Conservation (phyloP, 108 stramenopile genomes). For the Cyclotella choctawhatcheeana region DNA sequence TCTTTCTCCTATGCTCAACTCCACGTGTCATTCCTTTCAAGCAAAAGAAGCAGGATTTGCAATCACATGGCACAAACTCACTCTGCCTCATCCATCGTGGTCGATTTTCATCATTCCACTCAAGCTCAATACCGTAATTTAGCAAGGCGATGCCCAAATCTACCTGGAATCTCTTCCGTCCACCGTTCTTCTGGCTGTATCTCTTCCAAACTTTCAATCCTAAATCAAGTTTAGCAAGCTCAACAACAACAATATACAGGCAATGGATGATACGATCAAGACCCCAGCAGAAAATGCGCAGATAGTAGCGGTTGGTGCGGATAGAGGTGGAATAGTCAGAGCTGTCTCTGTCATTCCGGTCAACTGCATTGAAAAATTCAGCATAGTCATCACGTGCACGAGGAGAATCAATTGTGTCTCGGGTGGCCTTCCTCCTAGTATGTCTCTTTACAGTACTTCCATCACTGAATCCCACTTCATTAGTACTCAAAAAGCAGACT, state of each 20-base stretch:
- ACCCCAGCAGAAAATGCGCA: conserved; percentile 47
- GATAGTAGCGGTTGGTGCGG: conserved; percentile 58
- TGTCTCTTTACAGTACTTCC: conserved; percentile 5
- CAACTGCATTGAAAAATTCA: conserved; percentile 1
- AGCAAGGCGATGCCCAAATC: conserved; percentile 18
- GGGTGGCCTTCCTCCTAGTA: not conserved
- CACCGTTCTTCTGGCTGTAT: conserved; percentile 6
- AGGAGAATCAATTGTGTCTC: not conserved
- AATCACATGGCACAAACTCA: conserved; percentile 18
- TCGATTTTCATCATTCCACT: conserved; percentile 10
- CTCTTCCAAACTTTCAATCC: not conserved
- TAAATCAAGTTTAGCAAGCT: not conserved
- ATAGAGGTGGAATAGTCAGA: conserved; percentile 74
- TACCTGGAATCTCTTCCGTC: conserved; percentile 11
- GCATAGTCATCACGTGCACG: not conserved
- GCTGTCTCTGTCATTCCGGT: conserved; percentile 47
- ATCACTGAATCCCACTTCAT: conserved; percentile 15
- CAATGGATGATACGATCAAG: not conserved
- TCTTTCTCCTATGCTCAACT: not conserved
- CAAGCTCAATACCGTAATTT: conserved; percentile 15
- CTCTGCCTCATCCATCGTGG: conserved; percentile 21
- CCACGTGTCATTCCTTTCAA: conserved; percentile 4
- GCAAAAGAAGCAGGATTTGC: conserved; percentile 23
- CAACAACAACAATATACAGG: not conserved
- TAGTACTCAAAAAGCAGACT: conserved; percentile 14